Evolutionary conservation across 345 rosid species (phyloP), one percentile per base, ranked within the genome.

Genomic region (Microthlaspi erraticum): DNA sequence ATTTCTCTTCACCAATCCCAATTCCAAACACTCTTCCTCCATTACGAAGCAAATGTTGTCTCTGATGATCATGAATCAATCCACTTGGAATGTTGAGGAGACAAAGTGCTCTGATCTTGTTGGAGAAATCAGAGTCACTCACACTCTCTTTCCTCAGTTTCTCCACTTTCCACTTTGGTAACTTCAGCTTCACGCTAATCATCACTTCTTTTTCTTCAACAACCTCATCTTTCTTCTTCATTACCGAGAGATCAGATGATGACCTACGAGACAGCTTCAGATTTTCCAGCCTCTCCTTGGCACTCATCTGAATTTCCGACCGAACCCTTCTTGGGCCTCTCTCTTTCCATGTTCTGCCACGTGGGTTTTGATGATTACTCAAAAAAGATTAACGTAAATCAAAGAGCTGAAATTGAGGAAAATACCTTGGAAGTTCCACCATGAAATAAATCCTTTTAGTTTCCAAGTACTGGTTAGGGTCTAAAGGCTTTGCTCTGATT

Each of bases 381-480:
- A 0, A 56, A 23, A 42, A 42, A 42, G 0, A 62, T 10, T 53
- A 32, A 68, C 33, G 1, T 43, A 60, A 43, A 7, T 6, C 10
- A 8, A 14, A 7, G 42, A 52, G 37, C 44, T 2, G 31, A 14
- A 16, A 20, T 11, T 19, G 6, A 48, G 46, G 23, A 58, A 16
- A 16, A 4, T 76, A 76, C 79, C 71, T 76, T 3, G 98, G 98
- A 50, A 89, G 71, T 69, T 81, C 96, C 12, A 92, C 92, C 60
- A 95, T 67, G 81, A 95, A 95, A 42, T 95, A 95, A 9, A 95
- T 82, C 88, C 97, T 74, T 73, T 83, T 84, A 0, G 96, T 78
- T 48, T 83, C 86, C 85, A 95, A 66, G 26, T 75, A 50, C 26
- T 87, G 91, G n/a, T 85, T 68, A 11, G 73, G 73, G 5, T 85